Evolutionary conservation across 1,284 basidiomycete species (phyloP), one percentile per base, ranked within the genome.

Genomic region (Trichosporon asahii): DNA sequence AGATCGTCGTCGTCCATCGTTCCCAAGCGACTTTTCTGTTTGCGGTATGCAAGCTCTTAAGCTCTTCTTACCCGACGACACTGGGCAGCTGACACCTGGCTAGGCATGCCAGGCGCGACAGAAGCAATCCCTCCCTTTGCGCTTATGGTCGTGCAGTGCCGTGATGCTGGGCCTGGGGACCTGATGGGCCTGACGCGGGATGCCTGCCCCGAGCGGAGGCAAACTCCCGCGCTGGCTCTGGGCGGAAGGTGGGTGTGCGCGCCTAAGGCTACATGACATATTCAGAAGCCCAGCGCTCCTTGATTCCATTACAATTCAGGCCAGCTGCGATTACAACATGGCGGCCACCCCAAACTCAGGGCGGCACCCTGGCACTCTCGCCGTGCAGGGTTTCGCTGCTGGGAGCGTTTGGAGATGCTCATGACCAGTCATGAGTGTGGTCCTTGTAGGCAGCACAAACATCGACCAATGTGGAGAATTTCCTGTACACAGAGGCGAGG

Each of bases 301-400:
- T 21, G n/a, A 53, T 53, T 53, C 23, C 49, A 53, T 53, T 53
- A 53, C 49, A 53, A 53, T 53, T 53, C 49, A 53, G 21, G 49
- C 6, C 9, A 2, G 18, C 46, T 12, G 21, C 21, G 21, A 23
- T 53, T 53, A 53, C 49, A 53, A 53, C 49, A 53, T 53, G 49
- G 49, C 49, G 49, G 49, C 7, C 14, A n/a, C 46, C 49, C 49
- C 49, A 53, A 53, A 53, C 49, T 53, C 49, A 53, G 49, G 49
- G 49, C 49, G n/a, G 21, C 31, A 4, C 9, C 31, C 31, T 33
- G 14, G 12, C 15, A 2, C 6, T 12, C 11, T 44, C 12, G 40
- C 12, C 18, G 15, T 18, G 18, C 44, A 46, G 44, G 44, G 44
- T 46, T 21, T 46, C 2, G 3, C 44, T 18, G 18, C 44, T 21